A percentile compares a stretch with the other conserved stretches of the same genome.
Conservation (phyloP, 768 basidiomycete genomes). For the Artomyces pyxidatus region DNA sequence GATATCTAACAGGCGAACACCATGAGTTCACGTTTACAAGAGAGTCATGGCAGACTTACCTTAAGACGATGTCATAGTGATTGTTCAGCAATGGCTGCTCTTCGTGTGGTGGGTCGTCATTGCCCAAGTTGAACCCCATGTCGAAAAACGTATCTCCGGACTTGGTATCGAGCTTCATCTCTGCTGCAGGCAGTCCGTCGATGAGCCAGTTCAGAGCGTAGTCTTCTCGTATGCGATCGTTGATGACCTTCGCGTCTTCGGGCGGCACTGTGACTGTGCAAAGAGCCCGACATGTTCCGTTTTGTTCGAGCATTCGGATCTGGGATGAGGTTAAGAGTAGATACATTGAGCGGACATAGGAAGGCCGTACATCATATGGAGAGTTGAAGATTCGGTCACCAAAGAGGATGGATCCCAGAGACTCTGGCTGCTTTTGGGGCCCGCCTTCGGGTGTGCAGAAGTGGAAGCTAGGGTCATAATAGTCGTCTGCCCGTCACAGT, state of each 20-base stretch:
- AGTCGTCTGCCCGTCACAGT: slow-evolving; percentile 78
- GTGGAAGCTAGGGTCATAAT: slow-evolving; percentile 79
- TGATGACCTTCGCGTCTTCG: slow-evolving; percentile 82
- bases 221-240: slow-evolving; percentile 84
- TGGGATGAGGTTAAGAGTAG: slow-evolving; percentile 22
- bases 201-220: slow-evolving; percentile 94
- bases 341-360: background rate
- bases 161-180: slow-evolving; percentile 78
- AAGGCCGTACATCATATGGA: slow-evolving; percentile 64
- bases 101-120: slow-evolving; percentile 48
- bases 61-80: slow-evolving; percentile 82
- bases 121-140: slow-evolving; percentile 89
- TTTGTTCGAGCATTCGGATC: slow-evolving; percentile 77
- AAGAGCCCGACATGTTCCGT: slow-evolving; percentile 66
- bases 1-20: slow-evolving; percentile 51
- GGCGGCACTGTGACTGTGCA: slow-evolving; percentile 55
- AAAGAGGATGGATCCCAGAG: slow-evolving; percentile 89
- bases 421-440: slow-evolving; percentile 68
- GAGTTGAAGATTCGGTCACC: slow-evolving; percentile 93
- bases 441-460: slow-evolving; percentile 82
- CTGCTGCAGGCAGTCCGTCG: slow-evolving; percentile 89
- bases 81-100: slow-evolving; percentile 76
- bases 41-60: slow-evolving; percentile 31
- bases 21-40: background rate
- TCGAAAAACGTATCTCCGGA: slow-evolving; percentile 87